Conservation (phyloP, 176 grass and related monocot species). For the Carex cristatella region DNA sequence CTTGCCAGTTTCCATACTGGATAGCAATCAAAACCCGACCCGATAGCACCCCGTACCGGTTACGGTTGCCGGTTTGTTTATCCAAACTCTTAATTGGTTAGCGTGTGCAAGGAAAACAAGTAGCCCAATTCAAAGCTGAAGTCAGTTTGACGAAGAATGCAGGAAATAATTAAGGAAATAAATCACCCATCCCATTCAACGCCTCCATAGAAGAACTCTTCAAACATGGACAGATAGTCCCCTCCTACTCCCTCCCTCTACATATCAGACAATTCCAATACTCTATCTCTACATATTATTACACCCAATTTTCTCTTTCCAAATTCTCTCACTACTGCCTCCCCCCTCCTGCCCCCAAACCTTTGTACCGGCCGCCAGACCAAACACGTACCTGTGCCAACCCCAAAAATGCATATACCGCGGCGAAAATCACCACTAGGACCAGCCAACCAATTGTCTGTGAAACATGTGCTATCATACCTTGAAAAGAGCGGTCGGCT, state of each 20-base stretch:
- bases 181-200: slow-evolving; percentile 20
- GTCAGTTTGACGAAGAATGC: slow-evolving; percentile 15
- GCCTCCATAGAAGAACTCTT: slow-evolving; percentile 16
- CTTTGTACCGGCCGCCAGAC: not conserved
- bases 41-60: not conserved
- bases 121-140: slow-evolving; percentile 1
- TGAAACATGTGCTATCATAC: not conserved
- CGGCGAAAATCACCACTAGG: slow-evolving; percentile 30
- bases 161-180: not conserved
- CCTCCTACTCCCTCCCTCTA: not conserved
- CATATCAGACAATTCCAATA: not conserved
- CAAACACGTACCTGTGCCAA: not conserved
- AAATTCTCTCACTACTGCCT: not conserved
- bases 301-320: not conserved
- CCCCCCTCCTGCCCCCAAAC: not conserved
- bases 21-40: not conserved
- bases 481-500: slow-evolving; percentile 33
- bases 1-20: not conserved
- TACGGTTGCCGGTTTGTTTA: not conserved
- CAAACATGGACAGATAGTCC: not conserved
- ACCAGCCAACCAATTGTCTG: slow-evolving; percentile 32
- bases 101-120: not conserved
- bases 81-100: not conserved
- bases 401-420: not conserved
- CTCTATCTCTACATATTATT: not conserved